Percentiles rank a stretch among this genome's conserved stretches.
These are phyloP conservation scores for Lactarius indigo DNA, from an alignment of 768 basidiomycete genomes.

Conservation along the genomic window DNA sequence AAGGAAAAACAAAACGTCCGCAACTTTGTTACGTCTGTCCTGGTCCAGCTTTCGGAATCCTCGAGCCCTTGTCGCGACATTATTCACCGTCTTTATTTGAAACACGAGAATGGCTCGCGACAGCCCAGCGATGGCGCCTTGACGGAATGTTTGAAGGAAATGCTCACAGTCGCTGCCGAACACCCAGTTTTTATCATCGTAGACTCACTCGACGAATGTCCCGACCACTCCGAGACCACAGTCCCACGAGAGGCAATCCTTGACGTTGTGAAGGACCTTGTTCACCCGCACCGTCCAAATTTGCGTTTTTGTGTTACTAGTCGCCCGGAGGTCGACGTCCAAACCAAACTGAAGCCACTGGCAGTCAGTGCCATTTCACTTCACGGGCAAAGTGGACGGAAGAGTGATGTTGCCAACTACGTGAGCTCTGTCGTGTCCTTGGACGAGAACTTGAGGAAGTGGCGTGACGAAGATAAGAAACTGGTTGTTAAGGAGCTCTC, in stretches of 20 bases:
- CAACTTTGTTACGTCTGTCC: background rate
- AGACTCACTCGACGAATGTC: slow-evolving; percentile 7
- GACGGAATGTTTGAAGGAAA: background rate
- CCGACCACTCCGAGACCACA: background rate
- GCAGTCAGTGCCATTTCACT: background rate
- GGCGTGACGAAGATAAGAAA: background rate
- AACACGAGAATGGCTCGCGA: background rate
- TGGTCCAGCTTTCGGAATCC: background rate
- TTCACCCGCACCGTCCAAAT: background rate
- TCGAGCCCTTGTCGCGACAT: background rate
- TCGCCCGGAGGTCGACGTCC: slow-evolving; percentile 11
- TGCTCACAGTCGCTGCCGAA: background rate
- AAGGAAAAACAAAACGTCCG: slow-evolving; percentile 1
- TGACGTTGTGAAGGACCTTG: background rate
- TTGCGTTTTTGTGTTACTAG: slow-evolving; percentile 7
- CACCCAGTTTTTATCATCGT: background rate
- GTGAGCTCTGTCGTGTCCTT: background rate
- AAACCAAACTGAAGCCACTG: background rate
- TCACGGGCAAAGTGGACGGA: background rate
- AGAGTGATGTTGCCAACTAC: background rate
- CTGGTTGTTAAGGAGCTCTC: background rate
- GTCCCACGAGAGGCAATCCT: background rate
- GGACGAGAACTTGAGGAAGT: background rate
- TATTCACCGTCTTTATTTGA: background rate
- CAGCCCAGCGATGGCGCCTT: background rate